Evolutionary conservation across 768 basidiomycete species (phyloP).

Genomic region (Kockovaella imperatae): DNA sequence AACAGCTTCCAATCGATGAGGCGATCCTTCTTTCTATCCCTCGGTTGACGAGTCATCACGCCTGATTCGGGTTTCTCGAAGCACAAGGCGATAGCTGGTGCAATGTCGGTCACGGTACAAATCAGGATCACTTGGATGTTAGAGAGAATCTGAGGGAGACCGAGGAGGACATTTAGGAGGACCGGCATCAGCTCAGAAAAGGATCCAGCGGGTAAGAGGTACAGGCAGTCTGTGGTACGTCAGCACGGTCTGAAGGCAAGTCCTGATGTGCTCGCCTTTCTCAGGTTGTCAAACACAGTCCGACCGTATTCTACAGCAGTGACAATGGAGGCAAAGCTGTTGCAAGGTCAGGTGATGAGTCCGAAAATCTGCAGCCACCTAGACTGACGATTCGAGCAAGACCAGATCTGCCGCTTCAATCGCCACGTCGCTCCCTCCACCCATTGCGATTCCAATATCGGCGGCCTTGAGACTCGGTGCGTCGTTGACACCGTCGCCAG

Average conservation of each 20-base stretch:
- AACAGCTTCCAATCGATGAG: constrained; percentile 53
- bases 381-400: constrained; percentile 38
- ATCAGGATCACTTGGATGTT: constrained; percentile 53
- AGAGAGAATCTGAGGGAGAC: constrained; percentile 56
- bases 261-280: constrained; percentile 42
- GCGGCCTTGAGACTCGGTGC: constrained; percentile 47
- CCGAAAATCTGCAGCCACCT: not conserved
- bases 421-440: constrained; percentile 43
- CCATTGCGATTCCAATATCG: constrained; percentile 60
- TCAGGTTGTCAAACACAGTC: constrained; percentile 59
- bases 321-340: constrained; percentile 45
- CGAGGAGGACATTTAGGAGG: constrained; percentile 53
- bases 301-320: constrained; percentile 45
- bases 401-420: constrained; percentile 48
- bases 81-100: constrained; percentile 53
- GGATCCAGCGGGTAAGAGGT: constrained; percentile 44
- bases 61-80: constrained; percentile 59
- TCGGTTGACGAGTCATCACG: constrained; percentile 53
- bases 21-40: constrained; percentile 54
- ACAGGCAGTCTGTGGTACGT: constrained; percentile 16
- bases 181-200: constrained; percentile 61
- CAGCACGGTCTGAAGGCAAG: constrained; percentile 40
- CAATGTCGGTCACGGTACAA: constrained; percentile 56
- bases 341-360: constrained; percentile 1
- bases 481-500: constrained; percentile 55